Base-by-base conservation (phyloP, 2,329 filamentous ascomycete species). In the Colletotrichum sansevieriae region DNA sequence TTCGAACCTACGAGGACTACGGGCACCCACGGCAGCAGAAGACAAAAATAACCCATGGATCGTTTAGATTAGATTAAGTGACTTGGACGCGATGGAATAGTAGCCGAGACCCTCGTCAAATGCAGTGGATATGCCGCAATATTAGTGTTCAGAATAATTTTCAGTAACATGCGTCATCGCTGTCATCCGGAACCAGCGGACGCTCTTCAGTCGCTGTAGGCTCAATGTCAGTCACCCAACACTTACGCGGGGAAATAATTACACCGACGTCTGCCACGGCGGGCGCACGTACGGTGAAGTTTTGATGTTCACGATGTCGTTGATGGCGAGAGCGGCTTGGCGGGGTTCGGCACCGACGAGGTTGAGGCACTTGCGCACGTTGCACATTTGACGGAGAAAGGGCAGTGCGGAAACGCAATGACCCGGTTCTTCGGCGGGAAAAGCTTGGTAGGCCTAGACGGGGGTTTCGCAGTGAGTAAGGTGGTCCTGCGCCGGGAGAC, bases 361-460 rank as follows among this genome's bases (percentile, higher is more conserved):
- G 41, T 65, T 65, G 62, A 60, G 33, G 61, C 61, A 25, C 56
- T 60, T 55, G 55, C 65, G 62, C 33, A 68, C 65, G 65, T 68
- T 49, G 62, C 49, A 47, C 47, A 60, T 68, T 25, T 35, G 62
- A 22, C 54, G 46, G 58, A 52, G 29, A 54, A 44, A 44, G 60
- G 49, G 46, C 65, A 63, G 52, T 65, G 65, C 65, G 62, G 35
- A 35, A 15, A 43, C 62, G 55, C 65, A 65, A 49, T 43, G 62
- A 22, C 55, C 65, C 39, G 6, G 6, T 43, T 20, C n/a, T 54
- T 4, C 56, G 18, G 33, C 47, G 44, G 52, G 61, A 18, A 65
- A 15, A 33, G 39, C 20, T 43, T 37, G 33, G 12, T 57, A 12
- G 51, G 29, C 11, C 15, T 37, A 11, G 29, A 12, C 9, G 51